A percentile compares a stretch with the other conserved stretches of the same genome.
phyloP scores from a whole-genome alignment of 352 stramenopile genomes.

The Pilasporangium apinafurcum region DNA sequence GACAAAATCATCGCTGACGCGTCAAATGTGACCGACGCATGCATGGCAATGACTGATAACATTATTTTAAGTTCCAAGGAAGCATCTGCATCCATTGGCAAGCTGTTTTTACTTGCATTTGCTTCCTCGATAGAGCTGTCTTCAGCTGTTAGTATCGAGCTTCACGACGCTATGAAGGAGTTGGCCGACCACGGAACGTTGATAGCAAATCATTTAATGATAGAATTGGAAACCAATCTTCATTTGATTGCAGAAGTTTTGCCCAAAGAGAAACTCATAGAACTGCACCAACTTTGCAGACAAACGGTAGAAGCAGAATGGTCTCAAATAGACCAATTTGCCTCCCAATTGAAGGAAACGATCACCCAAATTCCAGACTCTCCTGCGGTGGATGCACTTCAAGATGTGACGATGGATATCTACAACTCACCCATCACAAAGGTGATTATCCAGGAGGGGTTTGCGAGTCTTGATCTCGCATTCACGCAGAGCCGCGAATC shows the following conservation, averaged over 20 bases:
- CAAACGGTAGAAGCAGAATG: constrained; percentile 4
- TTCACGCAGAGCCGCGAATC: constrained; percentile 18
- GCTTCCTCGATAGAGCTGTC: constrained; percentile 13
- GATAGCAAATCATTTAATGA: constrained; percentile 1
- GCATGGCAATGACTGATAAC: not conserved
- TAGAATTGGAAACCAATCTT: constrained; percentile 6
- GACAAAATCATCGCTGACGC: constrained; percentile 10
- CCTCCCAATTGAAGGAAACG: constrained; percentile 2
- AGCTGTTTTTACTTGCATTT: constrained; percentile 13
- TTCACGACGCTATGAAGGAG: constrained; percentile 18
- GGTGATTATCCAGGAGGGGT: constrained; percentile 11
- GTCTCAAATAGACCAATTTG: constrained; percentile 1
- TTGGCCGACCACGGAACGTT: constrained; percentile 11
- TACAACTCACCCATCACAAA: constrained; percentile 24
- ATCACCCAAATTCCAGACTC: constrained; percentile 1
- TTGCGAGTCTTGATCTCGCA: constrained; percentile 14
- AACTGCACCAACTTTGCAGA: constrained; percentile 2
- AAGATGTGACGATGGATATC: constrained; percentile 8
- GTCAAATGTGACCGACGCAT: constrained; percentile 1
- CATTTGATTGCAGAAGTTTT: constrained; percentile 5
- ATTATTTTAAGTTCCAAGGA: constrained; percentile 10
- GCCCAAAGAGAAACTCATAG: constrained; percentile 6
- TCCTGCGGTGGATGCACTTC: constrained; percentile 1
- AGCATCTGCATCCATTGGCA: constrained; percentile 9
- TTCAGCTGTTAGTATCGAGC: constrained; percentile 16